phyloP scores from a whole-genome alignment of 176 grass and related monocot genomes.

The Cenchrus americanus region DNA sequence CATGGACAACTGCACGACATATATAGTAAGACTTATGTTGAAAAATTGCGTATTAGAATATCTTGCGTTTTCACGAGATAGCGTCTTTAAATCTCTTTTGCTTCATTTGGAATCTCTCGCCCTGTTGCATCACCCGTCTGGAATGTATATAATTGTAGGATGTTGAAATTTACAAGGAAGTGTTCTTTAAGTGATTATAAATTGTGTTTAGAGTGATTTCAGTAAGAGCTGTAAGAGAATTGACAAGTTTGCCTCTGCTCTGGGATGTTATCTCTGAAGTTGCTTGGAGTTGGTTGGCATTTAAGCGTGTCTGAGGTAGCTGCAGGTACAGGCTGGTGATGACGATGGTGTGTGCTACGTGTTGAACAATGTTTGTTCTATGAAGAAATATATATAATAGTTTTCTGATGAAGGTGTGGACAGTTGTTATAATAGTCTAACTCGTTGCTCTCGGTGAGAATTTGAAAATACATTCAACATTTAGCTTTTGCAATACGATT shows the following conservation, averaged over 20 bases:
- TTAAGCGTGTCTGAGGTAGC: constrained; percentile 59
- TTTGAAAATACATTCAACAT: constrained; percentile 19
- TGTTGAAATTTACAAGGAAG: constrained; percentile 21
- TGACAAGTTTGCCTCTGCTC: constrained; percentile 30
- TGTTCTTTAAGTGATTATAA: constrained; percentile 11
- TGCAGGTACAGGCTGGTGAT: constrained; percentile 53
- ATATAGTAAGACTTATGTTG: constrained; percentile 32
- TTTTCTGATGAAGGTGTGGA: constrained; percentile 30
- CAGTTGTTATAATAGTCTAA: constrained; percentile 15
- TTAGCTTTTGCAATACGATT: neutral
- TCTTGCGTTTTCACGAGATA: neutral
- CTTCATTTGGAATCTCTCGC: constrained; percentile 2
- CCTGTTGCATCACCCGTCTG: neutral
- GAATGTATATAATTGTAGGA: neutral
- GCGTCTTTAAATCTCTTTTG: constrained; percentile 28
- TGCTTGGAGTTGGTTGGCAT: constrained; percentile 52
- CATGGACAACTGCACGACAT: constrained; percentile 33
- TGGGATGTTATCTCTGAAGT: constrained; percentile 39
- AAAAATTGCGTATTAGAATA: constrained; percentile 8
- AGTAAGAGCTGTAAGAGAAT: constrained; percentile 19
- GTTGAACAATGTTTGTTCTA: constrained; percentile 25
- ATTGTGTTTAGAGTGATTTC: constrained; percentile 26
- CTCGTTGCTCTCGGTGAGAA: constrained; percentile 6
- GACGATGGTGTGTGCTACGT: constrained; percentile 30
- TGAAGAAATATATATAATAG: neutral